These are phyloP conservation scores for Aegilops speltoides DNA, from an alignment of 176 grass and related monocot genomes.

Conservation along the genomic window DNA sequence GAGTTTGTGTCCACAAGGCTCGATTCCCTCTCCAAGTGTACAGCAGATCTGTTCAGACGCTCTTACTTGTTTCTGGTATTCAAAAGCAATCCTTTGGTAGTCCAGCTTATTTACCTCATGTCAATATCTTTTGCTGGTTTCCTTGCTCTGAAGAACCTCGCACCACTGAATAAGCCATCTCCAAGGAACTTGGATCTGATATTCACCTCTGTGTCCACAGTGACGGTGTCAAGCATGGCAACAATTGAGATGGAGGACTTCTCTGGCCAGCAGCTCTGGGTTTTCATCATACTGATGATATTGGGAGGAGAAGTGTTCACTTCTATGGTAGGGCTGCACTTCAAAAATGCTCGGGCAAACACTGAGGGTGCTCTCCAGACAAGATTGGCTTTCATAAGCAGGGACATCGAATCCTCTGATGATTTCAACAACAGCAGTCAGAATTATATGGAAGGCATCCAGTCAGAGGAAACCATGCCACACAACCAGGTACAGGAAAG, in stretches of 20 bases:
- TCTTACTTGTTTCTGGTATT: conserved; percentile 31
- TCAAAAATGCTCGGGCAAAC: neutral
- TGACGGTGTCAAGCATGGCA: conserved; percentile 64
- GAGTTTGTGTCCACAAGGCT: conserved; percentile 8
- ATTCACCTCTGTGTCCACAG: conserved; percentile 54
- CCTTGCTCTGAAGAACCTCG: conserved; percentile 46
- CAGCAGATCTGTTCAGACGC: neutral
- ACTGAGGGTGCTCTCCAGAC: conserved; percentile 10
- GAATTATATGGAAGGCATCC: conserved; percentile 11
- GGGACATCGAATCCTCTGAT: conserved; percentile 38
- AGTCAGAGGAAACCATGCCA: conserved; percentile 17
- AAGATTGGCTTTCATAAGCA: conserved; percentile 19
- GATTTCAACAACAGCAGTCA: conserved; percentile 9
- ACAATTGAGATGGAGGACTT: conserved; percentile 60
- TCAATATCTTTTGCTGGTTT: conserved; percentile 47
- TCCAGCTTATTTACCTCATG: conserved; percentile 52
- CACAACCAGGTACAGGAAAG: conserved; percentile 1
- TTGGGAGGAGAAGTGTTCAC: conserved; percentile 59
- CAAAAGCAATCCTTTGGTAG: conserved; percentile 37
- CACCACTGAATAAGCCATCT: conserved; percentile 30
- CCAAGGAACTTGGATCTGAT: conserved; percentile 49
- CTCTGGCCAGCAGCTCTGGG: conserved; percentile 50
- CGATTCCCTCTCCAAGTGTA: conserved; percentile 22
- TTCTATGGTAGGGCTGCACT: conserved; percentile 39
- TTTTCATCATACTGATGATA: conserved; percentile 55